Evolutionary conservation across 441 rosid species (phyloP), one percentile per base, ranked within the genome.

Genomic region (Populus tomentosa): DNA sequence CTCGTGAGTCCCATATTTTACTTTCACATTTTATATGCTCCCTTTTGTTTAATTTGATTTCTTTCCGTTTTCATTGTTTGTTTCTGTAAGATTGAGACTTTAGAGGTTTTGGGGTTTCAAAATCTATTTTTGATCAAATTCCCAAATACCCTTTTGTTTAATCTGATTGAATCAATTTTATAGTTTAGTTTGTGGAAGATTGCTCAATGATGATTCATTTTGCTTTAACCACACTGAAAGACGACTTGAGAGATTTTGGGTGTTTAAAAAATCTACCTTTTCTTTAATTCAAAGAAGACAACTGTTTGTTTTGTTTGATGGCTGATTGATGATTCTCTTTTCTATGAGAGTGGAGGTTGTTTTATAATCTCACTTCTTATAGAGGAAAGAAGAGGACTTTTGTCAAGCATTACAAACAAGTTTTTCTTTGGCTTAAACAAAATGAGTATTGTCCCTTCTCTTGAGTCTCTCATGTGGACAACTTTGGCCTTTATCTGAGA

Each of bases 181-280:
- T 46, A 1, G 56, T 46, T 46, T 46, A 14, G 13, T 46, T 13
- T 46, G 18, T 11, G 56, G 18, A 46, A 1, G 16, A 46, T 13
- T 83, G 88, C 89, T 87, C 86, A 63, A 69, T 87, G 90, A 87
- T 83, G 88, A 85, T 85, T 59, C 66, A 79, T 73, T 80, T 84
- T 80, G 89, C 89, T 86, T 88, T 88, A 88, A 88, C 87, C 91
- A 85, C 91, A 88, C 91, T 26, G 87, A 86, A 83, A 1, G 28
- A 32, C 2, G 86, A 78, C 85, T 69, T 32, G 56, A 32, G 35
- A 10, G 71, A 36, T 69, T 66, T 70, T 62, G 81, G 80, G 70
- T 69, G 73, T 35, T 2, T 8, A 40, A 40, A 40, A 6, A 10
- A 42, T 67, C 40, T 18, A 67, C 80, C 33, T 46, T 68, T 68